Evolutionary conservation across 2,329 filamentous ascomycete species (phyloP), one percentile per base, ranked within the genome.

Genomic region (Polytolypa hystricis): DNA sequence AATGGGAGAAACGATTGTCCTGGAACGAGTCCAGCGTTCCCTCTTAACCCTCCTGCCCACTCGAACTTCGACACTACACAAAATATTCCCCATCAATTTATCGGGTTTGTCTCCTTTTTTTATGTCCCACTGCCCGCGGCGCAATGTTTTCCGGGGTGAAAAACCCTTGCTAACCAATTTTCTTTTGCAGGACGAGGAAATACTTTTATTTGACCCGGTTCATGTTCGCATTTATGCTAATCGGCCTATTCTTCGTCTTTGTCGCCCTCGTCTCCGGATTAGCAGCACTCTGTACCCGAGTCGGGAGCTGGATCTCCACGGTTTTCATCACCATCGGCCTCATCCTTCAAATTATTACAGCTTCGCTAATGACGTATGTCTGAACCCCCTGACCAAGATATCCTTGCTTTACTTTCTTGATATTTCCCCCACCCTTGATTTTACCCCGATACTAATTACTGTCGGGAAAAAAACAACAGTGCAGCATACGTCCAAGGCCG

Each of bases 161-260:
- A 19, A 32, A 19, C 15, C 4, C 9, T 15, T n/a, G 28, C 19
- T 34, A 33, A 40, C 47, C 16, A 19, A 25, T 12, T 14, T n/a
- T n/a, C n/a, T n/a, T n/a, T n/a, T 14, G 7, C 40, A 68, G 80
- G 25, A 62, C 65, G 7, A 68, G 77, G 47, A 74, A 67, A 44
- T 93, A 79, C 68, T 96, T 73, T 65, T 84, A 86, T 62, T 71
- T 91, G 55, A 93, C 85, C 65, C 77, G 89, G 27, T 94, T 95
- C 66, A 81, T 84, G 59, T 96, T 89, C 74, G 84, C 87, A 25
- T 91, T 94, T 61, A 83, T 83, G 65, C 67, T 96, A 39, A 79
- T 96, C 47, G 76, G 78, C 12, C 73, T 95, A 25, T 77, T 94
- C 68, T 91, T 93, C 58, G 74, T 56, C 30, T 59, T 64, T 10